These are phyloP conservation scores for Rhodotorula sp. DNA, from an alignment of 1,284 basidiomycete species.

Conservation along the genomic window DNA sequence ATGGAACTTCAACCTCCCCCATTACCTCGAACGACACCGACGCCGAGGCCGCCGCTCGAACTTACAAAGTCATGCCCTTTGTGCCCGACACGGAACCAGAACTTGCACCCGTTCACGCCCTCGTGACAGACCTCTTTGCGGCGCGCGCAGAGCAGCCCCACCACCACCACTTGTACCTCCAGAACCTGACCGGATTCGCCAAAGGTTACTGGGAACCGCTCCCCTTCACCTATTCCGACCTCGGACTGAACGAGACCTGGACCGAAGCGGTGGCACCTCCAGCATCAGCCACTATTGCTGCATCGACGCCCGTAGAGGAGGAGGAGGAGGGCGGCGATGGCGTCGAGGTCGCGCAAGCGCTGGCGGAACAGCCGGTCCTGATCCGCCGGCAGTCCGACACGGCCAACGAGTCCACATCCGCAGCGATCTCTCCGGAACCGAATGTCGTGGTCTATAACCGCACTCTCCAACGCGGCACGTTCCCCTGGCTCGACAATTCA, in stretches of 20 bases:
- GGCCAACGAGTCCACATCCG: neutral
- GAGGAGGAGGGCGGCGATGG: conserved; percentile 1
- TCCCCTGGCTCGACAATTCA: conserved; percentile 11
- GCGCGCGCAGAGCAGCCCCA: neutral
- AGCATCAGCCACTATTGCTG: neutral
- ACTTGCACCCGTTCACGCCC: conserved; percentile 16
- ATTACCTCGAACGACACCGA: neutral
- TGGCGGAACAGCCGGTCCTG: neutral
- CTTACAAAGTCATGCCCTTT: conserved; percentile 13
- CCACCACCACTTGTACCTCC: conserved; percentile 20
- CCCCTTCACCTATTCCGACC: conserved; percentile 2
- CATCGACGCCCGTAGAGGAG: neutral
- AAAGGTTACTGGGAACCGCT: conserved; percentile 35
- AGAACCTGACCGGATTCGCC: conserved; percentile 44
- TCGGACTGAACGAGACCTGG: conserved; percentile 38
- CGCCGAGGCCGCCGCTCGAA: neutral
- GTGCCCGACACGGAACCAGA: conserved; percentile 3
- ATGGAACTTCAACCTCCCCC: conserved; percentile 3
- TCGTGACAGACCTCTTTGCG: conserved; percentile 10
- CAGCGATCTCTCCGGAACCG: neutral
- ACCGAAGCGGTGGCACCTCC: neutral
- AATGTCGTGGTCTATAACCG: conserved; percentile 23
- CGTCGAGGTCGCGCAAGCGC: neutral
- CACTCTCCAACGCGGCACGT: conserved; percentile 24
- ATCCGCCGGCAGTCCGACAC: neutral